Evolutionary conservation across 345 rosid species (phyloP), one percentile per base, ranked within the genome.

Genomic region (Eucalyptus sp.): DNA sequence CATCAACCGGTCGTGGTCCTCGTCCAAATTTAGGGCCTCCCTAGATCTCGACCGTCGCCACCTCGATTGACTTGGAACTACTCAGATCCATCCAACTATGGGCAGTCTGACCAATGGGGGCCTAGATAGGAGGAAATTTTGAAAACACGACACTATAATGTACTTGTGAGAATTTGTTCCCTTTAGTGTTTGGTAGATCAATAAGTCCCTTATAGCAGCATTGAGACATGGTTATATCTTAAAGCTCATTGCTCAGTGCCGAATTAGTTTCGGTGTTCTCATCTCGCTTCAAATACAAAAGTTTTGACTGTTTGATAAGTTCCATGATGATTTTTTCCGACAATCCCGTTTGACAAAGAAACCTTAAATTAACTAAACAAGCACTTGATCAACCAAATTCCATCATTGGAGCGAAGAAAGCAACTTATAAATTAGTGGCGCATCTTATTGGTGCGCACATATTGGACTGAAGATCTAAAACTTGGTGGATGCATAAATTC

Each of bases 11-110:
- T 33, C 0, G 7, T 33, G 81, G 7, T n/a, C 76, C 20, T 64
- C 18, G 2, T 64, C 76, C 76, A 64, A 64, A 64, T 64, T 64
- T 7, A 14, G 76, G 41, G 24, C 81, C 46, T 71, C 3, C 0
- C 25, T 33, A 1, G 7, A 17, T 71, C 24, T 33, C 0, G 0
- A 25, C 25, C 7, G 2, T 31, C 2, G 25, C 25, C 4, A 1
- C 44, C 80, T 33, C 17, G 2, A 68, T 68, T 37, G 13, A 20
- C 24, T 33, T 68, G 81, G 81, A 33, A 33, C 44, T 33, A 71
- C 81, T 13, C 2, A 71, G 5, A 71, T 71, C 27, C 20, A 37
- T 71, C 14, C 27, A 71, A 37, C 27, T 71, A 3, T 18, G 3
- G 83, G 27, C 14, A 37, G 2, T 18, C 4, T 5, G 8, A 71